Conservation (phyloP, 805 yeast species). For the Candida tibetensis region DNA sequence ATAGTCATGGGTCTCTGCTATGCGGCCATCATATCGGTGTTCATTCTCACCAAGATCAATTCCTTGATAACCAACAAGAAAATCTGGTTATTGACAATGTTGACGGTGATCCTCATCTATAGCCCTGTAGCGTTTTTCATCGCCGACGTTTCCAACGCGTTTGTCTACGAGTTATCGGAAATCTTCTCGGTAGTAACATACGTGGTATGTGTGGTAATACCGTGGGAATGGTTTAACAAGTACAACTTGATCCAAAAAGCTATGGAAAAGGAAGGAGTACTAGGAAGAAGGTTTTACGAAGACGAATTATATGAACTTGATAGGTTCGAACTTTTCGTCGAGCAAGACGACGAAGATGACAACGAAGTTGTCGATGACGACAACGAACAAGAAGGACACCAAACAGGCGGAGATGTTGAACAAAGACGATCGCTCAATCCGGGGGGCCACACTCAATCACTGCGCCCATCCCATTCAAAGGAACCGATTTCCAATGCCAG, state of each 20-base stretch:
- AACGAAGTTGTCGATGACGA: slow-evolving; percentile 6
- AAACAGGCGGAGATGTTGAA: too few relatives aligned
- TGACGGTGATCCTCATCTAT: slow-evolving; percentile 55
- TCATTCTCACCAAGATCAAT: slow-evolving; percentile 49
- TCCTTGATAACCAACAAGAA: slow-evolving; percentile 46
- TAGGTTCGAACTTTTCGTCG: slow-evolving; percentile 38
- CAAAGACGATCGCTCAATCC: not conserved
- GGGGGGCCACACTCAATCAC: slow-evolving; percentile 1
- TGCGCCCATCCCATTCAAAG: too few relatives aligned
- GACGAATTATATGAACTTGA: slow-evolving; percentile 53
- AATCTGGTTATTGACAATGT: slow-evolving; percentile 53
- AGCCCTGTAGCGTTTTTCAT: slow-evolving; percentile 68
- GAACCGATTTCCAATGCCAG: slow-evolving; percentile 4
- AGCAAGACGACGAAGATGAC: slow-evolving; percentile 25
- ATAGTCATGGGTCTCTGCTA: slow-evolving; percentile 69
- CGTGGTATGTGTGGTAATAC: slow-evolving; percentile 66
- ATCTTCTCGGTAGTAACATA: slow-evolving; percentile 71
- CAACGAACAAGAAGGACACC: slow-evolving; percentile 1
- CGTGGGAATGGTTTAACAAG: slow-evolving; percentile 85
- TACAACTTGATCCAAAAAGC: slow-evolving; percentile 54
- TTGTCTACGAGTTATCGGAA: slow-evolving; percentile 74
- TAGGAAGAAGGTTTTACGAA: slow-evolving; percentile 74
- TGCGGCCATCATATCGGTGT: slow-evolving; percentile 60
- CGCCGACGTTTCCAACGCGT: slow-evolving; percentile 71
- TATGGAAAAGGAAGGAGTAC: slow-evolving; percentile 64